phyloP scores from a whole-genome alignment of 2,329 filamentous ascomycete genomes.

The Talaromyces rugulosus region DNA sequence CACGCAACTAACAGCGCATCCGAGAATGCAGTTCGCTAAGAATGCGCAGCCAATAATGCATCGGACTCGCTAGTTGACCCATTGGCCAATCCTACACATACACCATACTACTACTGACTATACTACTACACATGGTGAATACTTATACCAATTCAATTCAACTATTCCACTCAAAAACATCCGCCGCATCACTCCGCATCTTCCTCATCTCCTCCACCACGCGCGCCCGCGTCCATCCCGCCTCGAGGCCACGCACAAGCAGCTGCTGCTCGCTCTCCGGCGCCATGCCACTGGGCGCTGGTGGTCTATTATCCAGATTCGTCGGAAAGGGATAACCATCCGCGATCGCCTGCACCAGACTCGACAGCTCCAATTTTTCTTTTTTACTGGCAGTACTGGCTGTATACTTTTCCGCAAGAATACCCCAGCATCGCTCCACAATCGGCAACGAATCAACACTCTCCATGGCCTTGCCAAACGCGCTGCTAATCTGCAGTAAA shows the following conservation, averaged over 20 bases:
- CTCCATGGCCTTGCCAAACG: constrained; percentile 64
- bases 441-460: constrained; percentile 51
- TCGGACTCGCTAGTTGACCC: too few relatives aligned
- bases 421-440: constrained; percentile 51
- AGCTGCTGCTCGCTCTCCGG: constrained; percentile 52
- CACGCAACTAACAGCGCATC: too few relatives aligned
- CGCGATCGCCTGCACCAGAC: constrained; percentile 47
- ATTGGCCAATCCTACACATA: too few relatives aligned
- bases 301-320: constrained; percentile 56
- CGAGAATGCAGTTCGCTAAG: too few relatives aligned
- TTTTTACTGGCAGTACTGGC: constrained; percentile 13
- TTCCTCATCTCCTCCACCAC: constrained; percentile 40
- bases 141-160: too few relatives aligned
- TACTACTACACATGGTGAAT: too few relatives aligned
- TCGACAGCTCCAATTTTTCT: constrained; percentile 39
- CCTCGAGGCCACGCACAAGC: constrained; percentile 1
- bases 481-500: constrained; percentile 58
- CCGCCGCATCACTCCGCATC: constrained; percentile 33
- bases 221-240: constrained; percentile 15
- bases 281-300: constrained; percentile 55
- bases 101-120: too few relatives aligned
- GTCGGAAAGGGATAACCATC: constrained; percentile 62
- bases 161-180: background rate
- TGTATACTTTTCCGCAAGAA: constrained; percentile 50
- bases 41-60: too few relatives aligned